A percentile compares a stretch with the other conserved stretches of the same genome.
Conservation (phyloP, 2,329 filamentous ascomycete species). For the Leptographium lundbergii region DNA sequence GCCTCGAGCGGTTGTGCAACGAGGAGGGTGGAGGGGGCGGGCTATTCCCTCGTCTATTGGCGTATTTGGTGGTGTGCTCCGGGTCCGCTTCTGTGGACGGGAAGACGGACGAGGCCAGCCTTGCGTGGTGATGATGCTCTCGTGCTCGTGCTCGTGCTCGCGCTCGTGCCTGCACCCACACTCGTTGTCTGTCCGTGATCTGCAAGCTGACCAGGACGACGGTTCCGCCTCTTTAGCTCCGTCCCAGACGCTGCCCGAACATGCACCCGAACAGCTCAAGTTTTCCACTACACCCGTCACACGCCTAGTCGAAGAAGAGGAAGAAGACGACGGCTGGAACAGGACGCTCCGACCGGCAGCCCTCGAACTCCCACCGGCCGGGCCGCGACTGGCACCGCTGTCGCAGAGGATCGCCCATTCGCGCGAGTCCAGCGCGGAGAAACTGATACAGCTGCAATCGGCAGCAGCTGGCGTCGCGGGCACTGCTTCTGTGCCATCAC, state of each 20-base stretch:
- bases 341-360: conserved; percentile 35
- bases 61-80: neutral
- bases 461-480: neutral
- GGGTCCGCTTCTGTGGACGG: neutral
- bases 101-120: neutral
- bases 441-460: conserved; percentile 23
- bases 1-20: conserved; percentile 7
- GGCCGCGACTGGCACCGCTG: conserved; percentile 3
- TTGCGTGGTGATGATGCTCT: neutral
- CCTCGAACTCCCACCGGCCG: conserved; percentile 21
- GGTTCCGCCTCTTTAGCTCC: conserved; percentile 28
- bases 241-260: conserved; percentile 47
- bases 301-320: conserved; percentile 41
- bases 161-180: too few species aligned
- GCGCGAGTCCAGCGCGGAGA: conserved; percentile 46
- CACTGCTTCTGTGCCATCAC: conserved; percentile 15
- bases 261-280: conserved; percentile 37
- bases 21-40: neutral
- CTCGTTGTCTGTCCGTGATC: neutral
- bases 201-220: neutral
- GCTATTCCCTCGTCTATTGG: neutral
- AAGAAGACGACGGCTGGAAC: conserved; percentile 38
- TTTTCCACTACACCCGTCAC: conserved; percentile 37
- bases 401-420: conserved; percentile 35
- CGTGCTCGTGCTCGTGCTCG: too few species aligned